Evolutionary conservation across 225 moss, liverwort and hornwort genomes (phyloP), one percentile per base, ranked within the genome.

Genomic region (Marchantia polymorpha): DNA sequence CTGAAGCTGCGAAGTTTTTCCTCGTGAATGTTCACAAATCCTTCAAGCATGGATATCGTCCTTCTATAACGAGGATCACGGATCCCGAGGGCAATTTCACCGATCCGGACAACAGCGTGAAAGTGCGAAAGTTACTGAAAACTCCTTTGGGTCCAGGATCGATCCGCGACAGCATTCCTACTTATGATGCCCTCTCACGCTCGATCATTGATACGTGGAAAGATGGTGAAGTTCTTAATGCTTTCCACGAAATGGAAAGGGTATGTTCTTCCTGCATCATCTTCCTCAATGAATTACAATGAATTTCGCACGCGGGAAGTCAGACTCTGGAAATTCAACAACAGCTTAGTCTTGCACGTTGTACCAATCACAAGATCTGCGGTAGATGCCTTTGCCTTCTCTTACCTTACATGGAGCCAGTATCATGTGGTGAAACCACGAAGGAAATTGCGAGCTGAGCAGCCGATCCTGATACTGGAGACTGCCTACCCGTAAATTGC

Each of bases 21-120:
- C 64, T 77, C 1, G 72, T 78, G 51, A 71, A 72, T 29, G 64
- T 54, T 11, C 82, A 82, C 0, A 73, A 51, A 52, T 82, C 82
- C 30, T 82, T 78, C 47, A 63, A 65, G 77, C 31, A 39, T 23
- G 82, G 82, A 6, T 77, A 82, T 64, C 72, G 77, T 25, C 39
- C 72, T 48, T 64, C 77, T 30, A 49, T 54, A 6, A 12, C 4
- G 64, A 31, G 71, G 39, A 72, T 82, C 8, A 25, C 52, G 0
- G 77, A 82, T 64, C 63, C 82, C 14, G 46, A 53, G 8, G 6
- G 16, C 23, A 76, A 69, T 64, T 82, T 77, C 63, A n/a, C 10
- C 50, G 52, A 82, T 51, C 30, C 77, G 12, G 46, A 29, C 16
- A 53, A 31, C 47, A 82, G 71, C 27, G 1, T 69, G 0, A 49